A percentile compares a stretch with the other conserved stretches of the same genome.
These are phyloP conservation scores for Metschnikowia amazonensis DNA, from an alignment of 805 yeast species.

Conservation along the genomic window DNA sequence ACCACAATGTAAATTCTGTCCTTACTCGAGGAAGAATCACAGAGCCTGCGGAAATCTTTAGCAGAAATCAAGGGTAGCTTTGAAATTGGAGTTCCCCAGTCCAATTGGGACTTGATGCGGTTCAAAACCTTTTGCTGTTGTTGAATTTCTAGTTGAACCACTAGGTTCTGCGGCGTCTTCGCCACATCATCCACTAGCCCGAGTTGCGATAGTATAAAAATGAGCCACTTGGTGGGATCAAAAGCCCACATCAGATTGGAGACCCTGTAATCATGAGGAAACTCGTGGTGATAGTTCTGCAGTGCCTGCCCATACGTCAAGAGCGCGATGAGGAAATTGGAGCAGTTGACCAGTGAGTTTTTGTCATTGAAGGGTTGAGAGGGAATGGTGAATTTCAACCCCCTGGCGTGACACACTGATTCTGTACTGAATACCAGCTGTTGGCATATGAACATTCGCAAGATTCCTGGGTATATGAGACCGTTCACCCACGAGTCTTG, in stretches of 20 bases:
- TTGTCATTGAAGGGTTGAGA: constrained; percentile 46
- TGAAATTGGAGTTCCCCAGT: constrained; percentile 94
- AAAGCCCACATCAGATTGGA: constrained; percentile 68
- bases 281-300: constrained; percentile 94
- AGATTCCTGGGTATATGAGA: constrained; percentile 66
- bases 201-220: constrained; percentile 47
- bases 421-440: constrained; percentile 76
- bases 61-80: constrained; percentile 66
- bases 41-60: constrained; percentile 40
- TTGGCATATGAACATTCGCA: constrained; percentile 69
- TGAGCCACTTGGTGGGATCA: constrained; percentile 84
- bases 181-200: constrained; percentile 59
- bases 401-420: constrained; percentile 68
- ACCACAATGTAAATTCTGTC: constrained; percentile 70
- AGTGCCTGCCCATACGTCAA: constrained; percentile 87
- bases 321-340: constrained; percentile 51
- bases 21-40: constrained; percentile 34
- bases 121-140: constrained; percentile 83
- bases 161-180: constrained; percentile 62
- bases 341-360: constrained; percentile 69
- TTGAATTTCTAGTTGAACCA: constrained; percentile 50
- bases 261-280: constrained; percentile 84
- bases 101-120: constrained; percentile 67
- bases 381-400: constrained; percentile 67
- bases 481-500: constrained; percentile 35